Evolutionary conservation across 2,329 filamentous ascomycete genomes (phyloP), one percentile per base, ranked within the genome.

Genomic region (Ophiocordyceps camponoti-leonardi): DNA sequence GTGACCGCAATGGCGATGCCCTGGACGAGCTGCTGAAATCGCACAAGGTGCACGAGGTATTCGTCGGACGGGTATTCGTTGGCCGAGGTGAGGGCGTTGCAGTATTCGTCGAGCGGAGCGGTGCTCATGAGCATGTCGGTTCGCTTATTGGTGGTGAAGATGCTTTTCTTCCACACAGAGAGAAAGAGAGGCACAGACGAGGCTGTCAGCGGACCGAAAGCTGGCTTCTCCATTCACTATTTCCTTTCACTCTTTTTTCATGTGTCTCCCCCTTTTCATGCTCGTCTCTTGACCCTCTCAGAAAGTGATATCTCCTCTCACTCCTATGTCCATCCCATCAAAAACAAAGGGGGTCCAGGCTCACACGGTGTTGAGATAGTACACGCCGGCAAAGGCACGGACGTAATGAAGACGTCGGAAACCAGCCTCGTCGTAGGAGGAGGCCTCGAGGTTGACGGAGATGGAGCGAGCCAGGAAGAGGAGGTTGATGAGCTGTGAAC

Each of bases 281-380:
- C 13, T 31, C 30, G 10, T 31, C 30, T 31, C 30, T 14, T n/a
- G n/a, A n/a, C n/a, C n/a, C n/a, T n/a, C n/a, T n/a, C n/a, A n/a
- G n/a, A n/a, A n/a, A n/a, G n/a, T n/a, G n/a, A n/a, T n/a, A n/a
- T n/a, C n/a, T 31, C 30, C 4, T 31, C 30, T 14, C 11, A 3
- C 30, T 31, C 11, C 30, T 31, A n/a, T n/a, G n/a, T n/a, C n/a
- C n/a, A n/a, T 31, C 30, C 30, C 13, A 11, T 10, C 3, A 6
- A 5, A 26, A 23, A n/a, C n/a, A n/a, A 23, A 7, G 45, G 19
- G 13, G 28, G 10, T 28, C 2, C 6, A 1, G 2, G 58, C 67
- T 53, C 48, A 71, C 68, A 69, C 51, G 7, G 69, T 68, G 28
- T 69, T 67, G 4, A 73, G 51, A 46, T 73, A 73, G 47, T 71